phyloP scores from a whole-genome alignment of 179 eudicot species.

The Spinacia oleracea region DNA sequence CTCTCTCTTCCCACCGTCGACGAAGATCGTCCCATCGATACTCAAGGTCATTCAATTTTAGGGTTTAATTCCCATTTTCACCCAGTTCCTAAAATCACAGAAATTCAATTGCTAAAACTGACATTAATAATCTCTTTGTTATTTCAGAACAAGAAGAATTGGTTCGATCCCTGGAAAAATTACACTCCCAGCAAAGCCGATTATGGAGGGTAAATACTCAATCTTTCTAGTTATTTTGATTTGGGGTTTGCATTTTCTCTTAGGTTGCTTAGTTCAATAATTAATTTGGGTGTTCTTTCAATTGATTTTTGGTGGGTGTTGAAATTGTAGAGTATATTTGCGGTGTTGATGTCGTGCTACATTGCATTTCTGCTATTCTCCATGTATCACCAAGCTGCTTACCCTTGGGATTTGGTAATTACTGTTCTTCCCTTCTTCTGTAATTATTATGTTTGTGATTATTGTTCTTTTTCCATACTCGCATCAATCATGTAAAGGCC shows the following conservation, averaged over 20 bases:
- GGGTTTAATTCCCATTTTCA: constrained; percentile 21
- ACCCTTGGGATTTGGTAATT: constrained; percentile 93
- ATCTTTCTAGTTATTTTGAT: too few species aligned
- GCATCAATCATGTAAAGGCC: too few species aligned
- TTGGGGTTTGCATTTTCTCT: background rate
- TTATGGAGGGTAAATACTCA: constrained; percentile 64
- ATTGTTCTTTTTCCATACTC: background rate
- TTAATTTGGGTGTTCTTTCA: constrained; percentile 8
- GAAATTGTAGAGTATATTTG: constrained; percentile 60
- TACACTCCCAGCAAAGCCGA: constrained; percentile 64
- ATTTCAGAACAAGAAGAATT: constrained; percentile 83
- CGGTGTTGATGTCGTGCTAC: constrained; percentile 50
- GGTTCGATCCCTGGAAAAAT: constrained; percentile 66
- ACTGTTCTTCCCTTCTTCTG: background rate
- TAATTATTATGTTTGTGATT: background rate
- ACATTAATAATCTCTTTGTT: background rate
- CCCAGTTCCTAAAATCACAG: background rate
- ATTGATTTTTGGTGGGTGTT: background rate
- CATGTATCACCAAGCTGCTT: constrained; percentile 62
- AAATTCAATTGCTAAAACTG: background rate
- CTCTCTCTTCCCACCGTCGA: constrained; percentile 70
- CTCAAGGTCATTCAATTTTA: constrained; percentile 47
- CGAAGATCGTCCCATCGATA: constrained; percentile 74
- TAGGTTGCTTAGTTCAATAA: background rate
- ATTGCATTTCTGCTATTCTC: constrained; percentile 68